Evolutionary conservation across 371 early-diverging fungal genomes (phyloP), one percentile per base, ranked within the genome.

Genomic region (Synchytrium microbalum): DNA sequence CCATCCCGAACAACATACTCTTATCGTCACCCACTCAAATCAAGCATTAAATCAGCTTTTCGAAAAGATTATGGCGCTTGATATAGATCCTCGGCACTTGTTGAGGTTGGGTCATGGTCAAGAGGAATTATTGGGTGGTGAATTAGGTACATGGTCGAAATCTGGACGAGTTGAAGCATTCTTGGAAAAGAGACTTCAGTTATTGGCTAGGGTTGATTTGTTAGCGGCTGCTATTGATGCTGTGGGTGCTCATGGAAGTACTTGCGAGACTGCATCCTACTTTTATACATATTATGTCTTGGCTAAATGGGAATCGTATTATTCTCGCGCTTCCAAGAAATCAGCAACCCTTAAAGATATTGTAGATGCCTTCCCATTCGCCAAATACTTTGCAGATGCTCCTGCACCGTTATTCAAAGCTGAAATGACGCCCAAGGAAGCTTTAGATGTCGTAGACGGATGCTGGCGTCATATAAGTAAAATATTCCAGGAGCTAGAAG

Each of bases 41-140:
- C 93, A 93, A 71, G 94, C 96, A 2, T 78, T 98, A 46, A 95
- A 96, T 74, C 92, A 92, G 63, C 83, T 98, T 24, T 95, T 98
- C 67, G 93, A 90, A 71, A 95, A 95, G 68, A 88, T 98, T 54
- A 80, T 86, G 28, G 83, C 79, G 0, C 74, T 92, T 33, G 92
- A 93, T 72, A 89, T 98, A 32, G 92, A 93, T 70, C 85, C 90
- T 23, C 83, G 93, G 3, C 96, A 97, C 68, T 70, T 98, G 63
- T 78, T 98, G 27, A 89, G 98, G 19, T 79, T 98, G 51, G 96
- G 98, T 28, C 97, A 94, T 55, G 96, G 96, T 54, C 88, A 92
- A 63, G 94, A 91, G 58, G 95, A 92, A 32, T 68, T 95, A 55
- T 87, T 87, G n/a, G 78, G 85, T 0, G 88, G 86, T 28, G 70